Base-by-base conservation (phyloP, 2,329 filamentous ascomycete genomes). In the Capronia epimyces region DNA sequence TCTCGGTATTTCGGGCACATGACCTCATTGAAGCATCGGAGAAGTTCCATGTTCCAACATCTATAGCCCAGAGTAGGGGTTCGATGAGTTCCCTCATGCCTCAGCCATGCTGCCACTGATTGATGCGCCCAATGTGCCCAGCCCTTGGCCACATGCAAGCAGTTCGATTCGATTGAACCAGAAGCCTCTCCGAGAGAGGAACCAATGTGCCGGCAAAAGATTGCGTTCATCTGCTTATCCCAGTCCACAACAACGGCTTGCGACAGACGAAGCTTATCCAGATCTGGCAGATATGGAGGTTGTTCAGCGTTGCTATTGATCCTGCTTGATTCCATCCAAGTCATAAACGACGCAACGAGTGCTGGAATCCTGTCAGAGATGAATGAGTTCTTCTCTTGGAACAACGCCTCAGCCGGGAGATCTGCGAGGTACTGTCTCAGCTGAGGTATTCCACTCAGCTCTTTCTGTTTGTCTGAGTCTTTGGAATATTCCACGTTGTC, bases 41-140 rank as follows among this genome's bases (percentile, higher is more conserved):
- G n/a, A 4, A 52, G 37, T 10, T 52, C 49, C 8, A 9, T 12
- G 39, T 52, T 52, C 49, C 49, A 43, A 20, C 41, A 24, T 13
- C 21, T 16, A 3, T 2, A 9, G 13, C 40, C 47, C 12, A 15
- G 24, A 18, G 5, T 20, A 13, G 3, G 7, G 2, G 29, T 36
- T 12, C n/a, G 9, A 36, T 29, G 22, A n/a, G 21, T 39, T 16
- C 47, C 47, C 25, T 21, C 2, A 2, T 22, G 34, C 15, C 16
- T 37, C 15, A 37, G 3, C 34, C 34, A 37, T 3, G 34, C 15
- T 18, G 8, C 15, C 7, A 37, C 34, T 13, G 34, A 37, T 18
- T 5, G 15, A 18, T 18, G 18, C 6, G 15, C 7, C 34, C 34
- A 37, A 20, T 3, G 4, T 15, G 6, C n/a, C 34, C 34, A 37